These are phyloP conservation scores for barley (Hordeum vulgare) DNA, from an alignment of 176 grass and related monocot genomes.

Conservation along the genomic window MorexV3_pseudomolecules_assembly NC_058521.1:483036080-483036579, in stretches of 20 bases:
- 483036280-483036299: conserved; percentile 95
- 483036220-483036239: conserved; percentile 90
- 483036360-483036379: conserved; percentile 99
- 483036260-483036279: conserved; percentile 97
- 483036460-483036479: conserved; percentile 82
- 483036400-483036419: conserved; percentile 30
- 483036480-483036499: conserved; percentile 95
- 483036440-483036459: conserved; percentile 45
- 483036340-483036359: conserved; percentile 97
- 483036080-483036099: neutral
- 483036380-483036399: conserved; percentile 82
- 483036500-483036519: conserved; percentile 70
- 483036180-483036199: conserved; percentile 1
- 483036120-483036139: neutral
- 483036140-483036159: neutral
- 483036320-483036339: conserved; percentile 96
- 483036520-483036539: conserved; percentile 93
- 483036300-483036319: conserved; percentile 97
- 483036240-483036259: conserved; percentile 86
- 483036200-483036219: conserved; percentile 49
- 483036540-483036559: conserved; percentile 96
- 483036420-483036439: neutral
- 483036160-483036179: neutral
- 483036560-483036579: conserved; percentile 88
- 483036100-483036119: neutral